Evolutionary conservation across 371 early-diverging fungal species (phyloP), one percentile per base, ranked within the genome.

Genomic region (Mucor lusitanicus): DNA sequence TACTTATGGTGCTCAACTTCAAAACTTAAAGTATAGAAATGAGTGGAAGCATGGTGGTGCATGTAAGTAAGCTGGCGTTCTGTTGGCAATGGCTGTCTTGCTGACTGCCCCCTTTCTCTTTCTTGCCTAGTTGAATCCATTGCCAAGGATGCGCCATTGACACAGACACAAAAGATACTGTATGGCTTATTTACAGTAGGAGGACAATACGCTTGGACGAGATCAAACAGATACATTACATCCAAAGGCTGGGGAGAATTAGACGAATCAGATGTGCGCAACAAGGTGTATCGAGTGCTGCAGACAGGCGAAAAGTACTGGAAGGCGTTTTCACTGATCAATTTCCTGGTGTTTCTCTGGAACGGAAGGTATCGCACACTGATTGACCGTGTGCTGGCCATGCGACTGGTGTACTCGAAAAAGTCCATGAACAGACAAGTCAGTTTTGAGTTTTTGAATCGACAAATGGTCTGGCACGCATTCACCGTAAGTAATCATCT

Each of bases 381-480:
- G 6, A 64, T 92, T 23, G 96, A 95, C 66, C 91, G 95, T 0
- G 23, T 92, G 12, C 81, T 97, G 44, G 84, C 87, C 0, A 89
- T 96, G 92, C 84, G 94, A 32, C 81, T 95, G 23, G 94, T 95
- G 7, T 93, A 92, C 72, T 85, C 87, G 13, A 87, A 90, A 50
- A 89, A 91, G 46, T 90, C 91, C 28, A 79, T 91, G 65, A 81
- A 88, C 55, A 88, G 95, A 53, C 87, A 88, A 68, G 90, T 96
- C 54, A 93, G 92, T 72, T 95, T 94, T 72, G 97, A 95, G 71
- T 96, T 94, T 69, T 82, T 97, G 74, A 97, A 97, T 73, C 85
- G 97, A 35, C 95, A 97, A 80, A 86, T 96, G 75, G 94, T 95
- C 54, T 95, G 97, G 97, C 92, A 94, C 35, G 94, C 95, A 53